Evolutionary conservation across 257 asterid genomes (phyloP).

Genomic region (Nyctanthes arbortristis): DNA sequence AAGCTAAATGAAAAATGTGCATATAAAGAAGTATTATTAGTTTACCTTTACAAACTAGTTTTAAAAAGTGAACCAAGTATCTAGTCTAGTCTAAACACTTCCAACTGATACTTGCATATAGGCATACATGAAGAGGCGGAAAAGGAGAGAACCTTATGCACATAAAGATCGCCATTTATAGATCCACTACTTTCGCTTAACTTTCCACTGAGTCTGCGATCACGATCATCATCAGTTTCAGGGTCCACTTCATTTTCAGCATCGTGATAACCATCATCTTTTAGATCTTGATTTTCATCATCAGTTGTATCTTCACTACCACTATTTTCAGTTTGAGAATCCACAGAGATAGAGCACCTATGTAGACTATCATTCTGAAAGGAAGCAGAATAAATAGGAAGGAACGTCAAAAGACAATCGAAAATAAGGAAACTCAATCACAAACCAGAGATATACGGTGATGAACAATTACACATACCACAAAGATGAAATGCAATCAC

Average conservation of each 20-base stretch:
- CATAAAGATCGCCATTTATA: conserved; percentile 85
- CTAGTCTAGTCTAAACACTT: not conserved
- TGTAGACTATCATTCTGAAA: conserved; percentile 70
- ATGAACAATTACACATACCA: conserved; percentile 2
- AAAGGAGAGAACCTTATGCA: conserved; percentile 66
- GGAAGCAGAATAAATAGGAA: conserved; percentile 20
- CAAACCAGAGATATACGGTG: conserved; percentile 7
- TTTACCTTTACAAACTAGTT: not conserved
- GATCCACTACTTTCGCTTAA: conserved; percentile 93
- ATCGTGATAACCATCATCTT: conserved; percentile 82
- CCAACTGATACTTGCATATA: not conserved
- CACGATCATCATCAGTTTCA: conserved; percentile 67
- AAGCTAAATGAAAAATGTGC: not conserved
- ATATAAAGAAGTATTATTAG: not conserved
- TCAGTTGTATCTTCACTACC: conserved; percentile 75
- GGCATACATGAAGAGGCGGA: conserved; percentile 9
- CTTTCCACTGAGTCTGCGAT: conserved; percentile 84
- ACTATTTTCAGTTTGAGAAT: conserved; percentile 72
- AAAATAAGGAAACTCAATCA: conserved; percentile 12
- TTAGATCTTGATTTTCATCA: conserved; percentile 57
- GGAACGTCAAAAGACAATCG: conserved; percentile 14
- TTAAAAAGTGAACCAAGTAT: not conserved
- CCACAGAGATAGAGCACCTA: conserved; percentile 82
- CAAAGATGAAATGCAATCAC: conserved; percentile 18
- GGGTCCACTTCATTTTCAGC: conserved; percentile 82